Percentiles rank a stretch among this genome's conserved stretches.
phyloP scores from a whole-genome alignment of 257 asterid species.

The Fraxinus anomala region DNA sequence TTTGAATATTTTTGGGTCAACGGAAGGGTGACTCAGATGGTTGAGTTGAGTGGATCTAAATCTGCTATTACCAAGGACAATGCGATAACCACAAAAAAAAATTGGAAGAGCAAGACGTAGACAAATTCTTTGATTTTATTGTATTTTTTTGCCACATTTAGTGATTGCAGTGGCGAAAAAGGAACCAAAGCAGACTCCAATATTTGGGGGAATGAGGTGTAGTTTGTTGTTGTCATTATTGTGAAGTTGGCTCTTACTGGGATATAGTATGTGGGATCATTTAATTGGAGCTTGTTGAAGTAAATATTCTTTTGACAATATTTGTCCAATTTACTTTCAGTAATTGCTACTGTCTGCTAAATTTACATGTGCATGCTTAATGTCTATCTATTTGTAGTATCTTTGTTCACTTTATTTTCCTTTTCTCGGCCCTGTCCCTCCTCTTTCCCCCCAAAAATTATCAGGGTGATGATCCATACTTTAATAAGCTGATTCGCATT shows the following conservation, averaged over 20 bases:
- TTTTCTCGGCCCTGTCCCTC: not conserved
- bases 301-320: not conserved
- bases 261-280: not conserved
- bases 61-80: not conserved
- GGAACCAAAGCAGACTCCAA: not conserved
- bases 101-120: not conserved
- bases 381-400: not conserved
- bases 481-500: conserved; percentile 92
- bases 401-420: conserved; percentile 20
- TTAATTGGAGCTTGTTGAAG: not conserved
- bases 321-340: conserved; percentile 1
- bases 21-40: not conserved
- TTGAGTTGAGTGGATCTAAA: not conserved
- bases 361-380: conserved; percentile 7
- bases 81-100: not conserved
- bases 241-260: not conserved
- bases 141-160: no score
- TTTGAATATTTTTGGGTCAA: not conserved
- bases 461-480: conserved; percentile 92
- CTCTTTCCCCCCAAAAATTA: conserved; percentile 2
- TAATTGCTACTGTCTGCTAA: not conserved
- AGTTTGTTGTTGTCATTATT: not conserved
- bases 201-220: not conserved
- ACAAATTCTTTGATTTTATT: not conserved
- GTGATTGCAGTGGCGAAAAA: not conserved